Base-by-base conservation (phyloP, 306 rosid species). In the Rosa rugosa region DNA sequence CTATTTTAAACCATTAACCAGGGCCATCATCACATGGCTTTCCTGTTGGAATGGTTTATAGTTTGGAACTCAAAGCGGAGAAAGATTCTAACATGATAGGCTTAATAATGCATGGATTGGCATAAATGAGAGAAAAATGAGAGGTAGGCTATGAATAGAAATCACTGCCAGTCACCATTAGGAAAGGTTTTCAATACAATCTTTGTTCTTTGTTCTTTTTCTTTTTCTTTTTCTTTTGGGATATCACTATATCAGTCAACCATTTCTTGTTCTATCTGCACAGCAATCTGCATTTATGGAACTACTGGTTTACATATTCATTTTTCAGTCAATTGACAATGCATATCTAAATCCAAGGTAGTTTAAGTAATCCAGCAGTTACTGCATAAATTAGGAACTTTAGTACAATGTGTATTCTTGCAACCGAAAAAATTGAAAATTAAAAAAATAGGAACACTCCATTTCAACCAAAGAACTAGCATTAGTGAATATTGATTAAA, bases 1-100 rank as follows among this genome's bases (percentile, higher is more conserved):
- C 36, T 14, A 71, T 38, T 72, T 72, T 23, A 34, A 27, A 74
- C 50, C 63, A 13, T 11, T 23, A 42, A 25, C 1, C 50, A 80
- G 70, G 65, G 17, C 45, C 73, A 71, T 79, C 71, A 4, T 56
- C 72, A 68, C 16, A 22, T 64, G 42, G 67, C 22, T 51, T 57
- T 16, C 56, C 66, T 1, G 20, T 36, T 16, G 20, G 54, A 16
- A 42, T 12, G 13, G 8, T 16, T 34, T 31, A 8, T 45, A 36
- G n/a, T 42, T 25, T 17, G 44, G 6, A 31, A 25, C 23, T 63
- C n/a, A 66, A 74, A 75, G 64, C 68, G 60, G 22, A 9, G 45
- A 53, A 23, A 34, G 38, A 57, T 66, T 69, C 77, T 14, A 69
- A 59, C 76, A 16, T 4, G 42, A 18, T 23, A 25, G 3, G 40